phyloP scores from a whole-genome alignment of 2,329 filamentous ascomycete species.

The Chaetomium globosum region DNA sequence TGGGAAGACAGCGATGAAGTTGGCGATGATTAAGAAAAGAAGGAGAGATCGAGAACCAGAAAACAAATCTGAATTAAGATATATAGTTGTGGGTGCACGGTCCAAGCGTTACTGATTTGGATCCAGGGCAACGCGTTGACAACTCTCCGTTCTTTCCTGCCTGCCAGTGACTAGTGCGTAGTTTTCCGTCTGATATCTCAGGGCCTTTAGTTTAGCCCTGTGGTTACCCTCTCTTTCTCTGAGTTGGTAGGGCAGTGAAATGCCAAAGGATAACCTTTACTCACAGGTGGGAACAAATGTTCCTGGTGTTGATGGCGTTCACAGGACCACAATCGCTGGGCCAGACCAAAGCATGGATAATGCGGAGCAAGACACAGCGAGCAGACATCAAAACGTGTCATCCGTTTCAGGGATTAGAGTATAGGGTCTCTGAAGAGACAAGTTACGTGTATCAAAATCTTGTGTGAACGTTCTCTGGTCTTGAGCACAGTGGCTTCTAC shows the following conservation, averaged over 20 bases:
- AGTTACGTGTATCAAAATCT: background rate
- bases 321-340: background rate
- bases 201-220: background rate
- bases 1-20: background rate
- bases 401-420: background rate
- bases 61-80: background rate
- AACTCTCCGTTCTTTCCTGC: constrained; percentile 1
- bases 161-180: background rate
- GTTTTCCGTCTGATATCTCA: background rate
- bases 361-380: background rate
- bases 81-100: background rate
- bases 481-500: background rate
- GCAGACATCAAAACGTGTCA: background rate
- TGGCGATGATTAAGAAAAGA: constrained; percentile 7
- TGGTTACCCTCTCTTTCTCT: background rate
- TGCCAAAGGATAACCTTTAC: background rate
- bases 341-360: background rate
- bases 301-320: background rate
- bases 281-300: background rate
- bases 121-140: background rate
- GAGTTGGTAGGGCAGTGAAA: background rate
- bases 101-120: background rate
- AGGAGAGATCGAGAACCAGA: background rate
- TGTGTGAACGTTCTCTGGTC: too few species aligned
- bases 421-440: background rate